Percentiles rank a stretch among this genome's conserved stretches.
Conservation (phyloP, 805 yeast species). For the Cyberlindnera subsufficiens region DNA sequence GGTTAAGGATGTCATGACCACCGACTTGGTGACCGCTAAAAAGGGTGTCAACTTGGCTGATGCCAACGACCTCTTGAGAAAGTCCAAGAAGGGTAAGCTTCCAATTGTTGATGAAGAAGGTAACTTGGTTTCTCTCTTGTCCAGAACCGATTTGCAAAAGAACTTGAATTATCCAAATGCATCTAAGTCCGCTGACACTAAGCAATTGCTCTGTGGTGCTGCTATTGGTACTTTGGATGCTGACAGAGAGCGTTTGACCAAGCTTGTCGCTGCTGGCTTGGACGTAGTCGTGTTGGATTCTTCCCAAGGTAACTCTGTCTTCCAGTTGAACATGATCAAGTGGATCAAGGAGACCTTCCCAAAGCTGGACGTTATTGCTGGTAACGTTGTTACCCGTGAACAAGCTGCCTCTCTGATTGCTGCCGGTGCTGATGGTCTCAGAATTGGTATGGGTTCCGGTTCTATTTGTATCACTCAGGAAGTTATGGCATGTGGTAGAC, state of each 20-base stretch:
- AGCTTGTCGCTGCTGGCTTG: slow-evolving; percentile 91
- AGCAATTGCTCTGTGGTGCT: slow-evolving; percentile 98
- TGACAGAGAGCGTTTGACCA: slow-evolving; percentile 77
- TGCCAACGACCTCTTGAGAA: slow-evolving; percentile 87
- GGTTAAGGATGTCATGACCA: slow-evolving; percentile 84
- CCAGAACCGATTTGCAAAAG: slow-evolving; percentile 96
- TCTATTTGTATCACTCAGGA: slow-evolving; percentile 99
- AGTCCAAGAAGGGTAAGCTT: slow-evolving; percentile 94
- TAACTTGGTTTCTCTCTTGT: slow-evolving; percentile 78
- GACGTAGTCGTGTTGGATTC: slow-evolving; percentile 96
- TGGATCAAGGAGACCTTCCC: slow-evolving; percentile 83
- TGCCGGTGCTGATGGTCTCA: slow-evolving; percentile 96
- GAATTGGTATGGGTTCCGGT: slow-evolving; percentile 99
- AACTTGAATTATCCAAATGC: slow-evolving; percentile 92
- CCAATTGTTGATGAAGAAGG: slow-evolving; percentile 82
- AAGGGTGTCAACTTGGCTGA: slow-evolving; percentile 75
- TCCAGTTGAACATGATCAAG: slow-evolving; percentile 90
- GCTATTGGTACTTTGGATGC: slow-evolving; percentile 92
- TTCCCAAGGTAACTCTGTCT: slow-evolving; percentile 94
- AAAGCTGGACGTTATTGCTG: slow-evolving; percentile 85
- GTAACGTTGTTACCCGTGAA: slow-evolving; percentile 98
- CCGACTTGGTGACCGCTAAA: slow-evolving; percentile 75
- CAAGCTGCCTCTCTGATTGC: slow-evolving; percentile 94
- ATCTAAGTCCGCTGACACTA: slow-evolving; percentile 85
- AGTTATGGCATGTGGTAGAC: slow-evolving; percentile 99